Evolutionary conservation across 345 rosid genomes (phyloP).

Genomic region (Brassica incana): DNA sequence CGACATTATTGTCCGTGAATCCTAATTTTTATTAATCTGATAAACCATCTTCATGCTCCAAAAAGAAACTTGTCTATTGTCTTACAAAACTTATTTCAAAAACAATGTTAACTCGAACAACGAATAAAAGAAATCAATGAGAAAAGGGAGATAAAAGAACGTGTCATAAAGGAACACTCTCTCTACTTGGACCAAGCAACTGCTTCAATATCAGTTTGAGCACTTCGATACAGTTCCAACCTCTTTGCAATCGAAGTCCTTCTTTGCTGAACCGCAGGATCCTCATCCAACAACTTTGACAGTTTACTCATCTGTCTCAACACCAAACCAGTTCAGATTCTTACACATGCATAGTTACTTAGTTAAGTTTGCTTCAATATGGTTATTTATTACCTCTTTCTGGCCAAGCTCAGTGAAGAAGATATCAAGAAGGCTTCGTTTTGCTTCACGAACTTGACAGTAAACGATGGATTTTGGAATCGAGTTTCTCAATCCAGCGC

Average conservation of each 20-base stretch:
- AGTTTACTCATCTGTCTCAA: slow-evolving; percentile 54
- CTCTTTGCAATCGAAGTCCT: slow-evolving; percentile 70
- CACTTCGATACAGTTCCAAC: slow-evolving; percentile 84
- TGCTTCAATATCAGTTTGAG: slow-evolving; percentile 80
- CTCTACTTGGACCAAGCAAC: slow-evolving; percentile 90
- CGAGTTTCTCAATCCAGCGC: slow-evolving; percentile 74
- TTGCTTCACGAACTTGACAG: slow-evolving; percentile 95
- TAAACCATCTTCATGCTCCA: not conserved
- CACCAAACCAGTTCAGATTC: slow-evolving; percentile 20
- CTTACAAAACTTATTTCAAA: slow-evolving; percentile 28
- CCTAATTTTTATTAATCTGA: not conserved
- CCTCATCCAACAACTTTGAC: slow-evolving; percentile 69
- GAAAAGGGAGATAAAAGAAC: not conserved
- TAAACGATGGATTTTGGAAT: slow-evolving; percentile 89
- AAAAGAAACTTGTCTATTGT: not conserved
- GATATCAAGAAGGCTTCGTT: slow-evolving; percentile 81
- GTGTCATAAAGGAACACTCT: slow-evolving; percentile 3
- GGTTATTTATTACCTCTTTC: slow-evolving; percentile 58
- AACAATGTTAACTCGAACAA: not conserved
- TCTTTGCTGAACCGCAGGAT: slow-evolving; percentile 83
- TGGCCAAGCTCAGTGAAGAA: slow-evolving; percentile 84
- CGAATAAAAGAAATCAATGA: not conserved
- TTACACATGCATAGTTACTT: not conserved
- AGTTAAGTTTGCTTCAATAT: not conserved
- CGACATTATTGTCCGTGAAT: not conserved